Conservation (phyloP, 75 land plant species). For the Azolla pinnata region DNA sequence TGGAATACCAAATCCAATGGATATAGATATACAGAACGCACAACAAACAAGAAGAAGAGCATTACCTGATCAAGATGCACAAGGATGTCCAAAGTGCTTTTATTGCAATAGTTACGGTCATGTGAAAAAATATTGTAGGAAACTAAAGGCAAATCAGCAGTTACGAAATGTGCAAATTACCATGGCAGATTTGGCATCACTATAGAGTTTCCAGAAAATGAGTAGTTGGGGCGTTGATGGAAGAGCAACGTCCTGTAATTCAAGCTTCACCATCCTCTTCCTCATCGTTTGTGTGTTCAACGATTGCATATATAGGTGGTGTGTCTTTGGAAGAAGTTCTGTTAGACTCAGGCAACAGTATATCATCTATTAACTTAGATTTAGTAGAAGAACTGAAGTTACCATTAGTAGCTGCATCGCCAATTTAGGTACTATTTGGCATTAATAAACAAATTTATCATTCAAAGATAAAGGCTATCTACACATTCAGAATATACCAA, state of each 20-base stretch:
- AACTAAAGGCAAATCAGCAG: neutral
- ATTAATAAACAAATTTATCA: neutral
- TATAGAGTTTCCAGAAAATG: neutral
- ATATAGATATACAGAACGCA: neutral
- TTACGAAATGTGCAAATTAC: neutral
- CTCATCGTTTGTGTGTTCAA: neutral
- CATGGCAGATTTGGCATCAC: neutral
- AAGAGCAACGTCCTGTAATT: neutral
- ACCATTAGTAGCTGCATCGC: neutral
- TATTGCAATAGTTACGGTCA: neutral
- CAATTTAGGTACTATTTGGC: neutral
- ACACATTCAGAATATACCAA: neutral
- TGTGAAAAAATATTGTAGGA: neutral
- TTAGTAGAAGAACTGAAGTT: neutral
- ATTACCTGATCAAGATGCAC: neutral
- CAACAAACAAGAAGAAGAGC: neutral
- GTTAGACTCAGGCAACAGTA: neutral
- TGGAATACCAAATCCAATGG: neutral
- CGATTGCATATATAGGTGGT: neutral
- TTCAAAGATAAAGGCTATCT: neutral
- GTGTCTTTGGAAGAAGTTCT: neutral
- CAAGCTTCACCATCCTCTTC: neutral
- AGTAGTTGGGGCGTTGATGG: neutral
- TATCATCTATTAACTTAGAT: neutral
- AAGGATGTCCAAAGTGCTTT: neutral